Base-by-base conservation (phyloP, 2,329 filamentous ascomycete species). In the Graphilbum sp. region DNA sequence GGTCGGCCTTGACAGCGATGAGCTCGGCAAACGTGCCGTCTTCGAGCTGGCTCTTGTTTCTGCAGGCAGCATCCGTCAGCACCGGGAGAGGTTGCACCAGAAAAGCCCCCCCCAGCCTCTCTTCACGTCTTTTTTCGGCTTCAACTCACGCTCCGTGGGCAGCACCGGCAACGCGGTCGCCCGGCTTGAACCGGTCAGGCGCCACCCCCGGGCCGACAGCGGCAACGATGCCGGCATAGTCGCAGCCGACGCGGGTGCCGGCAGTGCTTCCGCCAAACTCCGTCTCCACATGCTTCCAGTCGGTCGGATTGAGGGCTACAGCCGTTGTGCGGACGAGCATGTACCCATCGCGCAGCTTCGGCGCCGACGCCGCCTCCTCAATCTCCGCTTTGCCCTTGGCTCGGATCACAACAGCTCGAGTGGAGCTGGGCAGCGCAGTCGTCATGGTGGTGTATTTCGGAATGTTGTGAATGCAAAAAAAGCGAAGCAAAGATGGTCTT, bases 221-320 rank as follows among this genome's bases (percentile, higher is more conserved):
- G 29, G 63, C 58, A 3, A 70, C 58, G 13, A 61, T 47, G 30
- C 66, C 65, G 21, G 60, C 57, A 39, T 59, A 68, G 47, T 69
- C 66, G 38, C 57, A 62, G n/a, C 63, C 27, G 5, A 45, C 41
- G 9, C 43, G 39, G 3, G 34, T n/a, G 19, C 41, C 41, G 4
- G 6, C 21, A 9, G 41, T 32, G 38, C 37, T 12, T 7, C 39
- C 39, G 32, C 44, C 44, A 7, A 44, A 13, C 5, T 25, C 0
- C 13, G 27, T 25, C 3, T 45, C 39, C 16, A 46, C 21, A 32
- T 46, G 35, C 43, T 54, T 53, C 47, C 46, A 49, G 42, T 54
- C 52, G 3, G 49, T 52, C 5, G 52, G 51, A 39, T 54, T 54
- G 12, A 53, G 41, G n/a, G 47, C 50, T 29, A 54, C 46, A 7